phyloP scores from a whole-genome alignment of 495 filamentous ascomycete species.

The Echria macrotheca region DNA sequence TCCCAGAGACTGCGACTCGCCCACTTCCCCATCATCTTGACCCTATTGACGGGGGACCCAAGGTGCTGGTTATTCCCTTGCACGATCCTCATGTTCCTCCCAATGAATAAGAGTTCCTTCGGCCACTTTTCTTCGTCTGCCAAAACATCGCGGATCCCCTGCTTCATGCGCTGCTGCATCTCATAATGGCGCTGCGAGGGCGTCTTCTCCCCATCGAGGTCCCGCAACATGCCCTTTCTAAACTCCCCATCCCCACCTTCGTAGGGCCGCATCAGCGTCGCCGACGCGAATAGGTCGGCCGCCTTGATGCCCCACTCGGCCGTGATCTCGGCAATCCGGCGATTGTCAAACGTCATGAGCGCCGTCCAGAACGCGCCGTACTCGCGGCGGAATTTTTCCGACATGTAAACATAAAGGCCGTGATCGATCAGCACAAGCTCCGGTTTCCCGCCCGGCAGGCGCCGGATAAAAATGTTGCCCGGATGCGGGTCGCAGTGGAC shows the following conservation, averaged over 20 bases:
- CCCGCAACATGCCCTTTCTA: slow-evolving; percentile 48
- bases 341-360: slow-evolving; percentile 89
- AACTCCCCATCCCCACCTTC: slow-evolving; percentile 71
- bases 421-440: slow-evolving; percentile 96
- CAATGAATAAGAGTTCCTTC: slow-evolving; percentile 89
- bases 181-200: slow-evolving; percentile 67
- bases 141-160: slow-evolving; percentile 77
- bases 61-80: slow-evolving; percentile 63
- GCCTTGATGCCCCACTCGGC: slow-evolving; percentile 79
- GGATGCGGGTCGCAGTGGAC: slow-evolving; percentile 97
- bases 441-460: slow-evolving; percentile 70
- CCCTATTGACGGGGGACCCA: slow-evolving; percentile 86
- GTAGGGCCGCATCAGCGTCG: slow-evolving; percentile 86
- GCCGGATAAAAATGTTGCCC: slow-evolving; percentile 92
- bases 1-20: slow-evolving; percentile 74
- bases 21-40: slow-evolving; percentile 93
- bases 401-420: slow-evolving; percentile 89
- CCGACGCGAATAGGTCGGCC: slow-evolving; percentile 82
- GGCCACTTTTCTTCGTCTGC: slow-evolving; percentile 91
- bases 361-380: slow-evolving; percentile 93
- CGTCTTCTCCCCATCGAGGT: slow-evolving; percentile 51
- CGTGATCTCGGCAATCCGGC: slow-evolving; percentile 64
- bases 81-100: slow-evolving; percentile 90
- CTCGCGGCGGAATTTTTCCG: slow-evolving; percentile 75
- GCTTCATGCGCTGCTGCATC: slow-evolving; percentile 77